Evolutionary conservation across 192 early-diverging fungal species (phyloP).

Genomic region (Entophlyctis luteolus): DNA sequence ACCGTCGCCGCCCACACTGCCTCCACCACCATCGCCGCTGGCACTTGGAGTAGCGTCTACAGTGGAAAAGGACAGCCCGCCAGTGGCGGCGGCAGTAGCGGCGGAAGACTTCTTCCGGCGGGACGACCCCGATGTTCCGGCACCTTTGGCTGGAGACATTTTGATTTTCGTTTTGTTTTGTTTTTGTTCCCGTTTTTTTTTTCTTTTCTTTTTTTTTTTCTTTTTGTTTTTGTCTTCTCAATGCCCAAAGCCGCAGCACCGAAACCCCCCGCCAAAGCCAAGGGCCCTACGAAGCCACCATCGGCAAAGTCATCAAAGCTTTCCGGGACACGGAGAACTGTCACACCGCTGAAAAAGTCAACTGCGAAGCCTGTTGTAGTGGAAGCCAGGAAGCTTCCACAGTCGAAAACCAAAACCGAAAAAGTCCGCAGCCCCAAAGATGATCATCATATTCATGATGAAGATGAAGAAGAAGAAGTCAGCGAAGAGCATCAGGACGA

Average conservation of each 20-base stretch:
- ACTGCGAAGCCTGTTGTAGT: neutral
- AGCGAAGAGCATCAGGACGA: neutral
- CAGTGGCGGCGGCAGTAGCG: too few species aligned
- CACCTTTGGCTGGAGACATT: too few species aligned
- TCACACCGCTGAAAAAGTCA: slow-evolving; percentile 2
- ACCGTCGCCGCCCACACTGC: too few species aligned
- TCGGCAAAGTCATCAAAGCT: neutral
- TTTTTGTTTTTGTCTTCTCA: neutral
- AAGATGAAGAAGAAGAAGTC: neutral
- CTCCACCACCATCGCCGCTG: too few species aligned
- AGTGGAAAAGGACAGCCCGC: too few species aligned
- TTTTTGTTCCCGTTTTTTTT: too few species aligned
- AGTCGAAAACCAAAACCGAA: neutral
- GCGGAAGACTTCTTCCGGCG: too few species aligned
- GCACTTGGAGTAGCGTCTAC: too few species aligned
- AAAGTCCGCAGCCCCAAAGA: neutral
- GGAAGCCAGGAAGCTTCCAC: neutral
- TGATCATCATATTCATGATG: neutral
- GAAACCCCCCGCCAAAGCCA: neutral
- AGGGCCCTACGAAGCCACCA: neutral
- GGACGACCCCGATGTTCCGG: too few species aligned
- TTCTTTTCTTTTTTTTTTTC: slow-evolving; percentile 1
- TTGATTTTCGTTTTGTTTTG: too few species aligned
- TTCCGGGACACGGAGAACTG: neutral
- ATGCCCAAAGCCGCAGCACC: neutral